Conservation (phyloP, 495 filamentous ascomycete species). For the Lasiosphaeris hirsuta region DNA sequence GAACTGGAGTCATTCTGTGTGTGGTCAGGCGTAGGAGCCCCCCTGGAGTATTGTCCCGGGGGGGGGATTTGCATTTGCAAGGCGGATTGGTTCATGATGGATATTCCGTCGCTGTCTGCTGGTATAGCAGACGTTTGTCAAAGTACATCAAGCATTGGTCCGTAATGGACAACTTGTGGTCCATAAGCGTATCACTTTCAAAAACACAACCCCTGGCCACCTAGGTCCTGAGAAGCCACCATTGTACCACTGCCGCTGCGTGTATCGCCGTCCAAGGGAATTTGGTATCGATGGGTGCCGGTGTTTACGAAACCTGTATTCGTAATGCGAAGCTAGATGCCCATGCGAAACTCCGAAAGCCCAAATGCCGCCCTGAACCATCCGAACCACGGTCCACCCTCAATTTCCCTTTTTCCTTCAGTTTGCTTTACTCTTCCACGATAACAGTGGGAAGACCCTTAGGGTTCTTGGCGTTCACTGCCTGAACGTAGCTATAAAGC, state of each 20-base stretch:
- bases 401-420: constrained; percentile 32
- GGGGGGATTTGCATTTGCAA: constrained; percentile 30
- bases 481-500: constrained; percentile 98
- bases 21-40: constrained; percentile 18
- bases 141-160: constrained; percentile 32
- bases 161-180: constrained; percentile 25
- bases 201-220: constrained; percentile 6
- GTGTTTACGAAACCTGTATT: constrained; percentile 45
- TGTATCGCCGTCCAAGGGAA: constrained; percentile 16
- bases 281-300: constrained; percentile 33
- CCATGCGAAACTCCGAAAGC: constrained; percentile 51
- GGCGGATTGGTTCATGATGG: constrained; percentile 31
- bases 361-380: constrained; percentile 45
- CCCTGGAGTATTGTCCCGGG: constrained; percentile 23
- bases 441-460: constrained; percentile 92
- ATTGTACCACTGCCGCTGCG: constrained; percentile 7
- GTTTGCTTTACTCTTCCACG: constrained; percentile 52
- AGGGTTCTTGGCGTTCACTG: constrained; percentile 97
- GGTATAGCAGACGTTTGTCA: constrained; percentile 19
- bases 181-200: constrained; percentile 32
- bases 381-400: constrained; percentile 33
- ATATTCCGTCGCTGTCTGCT: constrained; percentile 30
- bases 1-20: constrained; percentile 39
- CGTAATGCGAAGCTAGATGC: constrained; percentile 51
- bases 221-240: constrained; percentile 11